Evolutionary conservation across 75 land plant species (phyloP), one percentile per base, ranked within the genome.

Genomic region (Selaginella moellendorffii): DNA sequence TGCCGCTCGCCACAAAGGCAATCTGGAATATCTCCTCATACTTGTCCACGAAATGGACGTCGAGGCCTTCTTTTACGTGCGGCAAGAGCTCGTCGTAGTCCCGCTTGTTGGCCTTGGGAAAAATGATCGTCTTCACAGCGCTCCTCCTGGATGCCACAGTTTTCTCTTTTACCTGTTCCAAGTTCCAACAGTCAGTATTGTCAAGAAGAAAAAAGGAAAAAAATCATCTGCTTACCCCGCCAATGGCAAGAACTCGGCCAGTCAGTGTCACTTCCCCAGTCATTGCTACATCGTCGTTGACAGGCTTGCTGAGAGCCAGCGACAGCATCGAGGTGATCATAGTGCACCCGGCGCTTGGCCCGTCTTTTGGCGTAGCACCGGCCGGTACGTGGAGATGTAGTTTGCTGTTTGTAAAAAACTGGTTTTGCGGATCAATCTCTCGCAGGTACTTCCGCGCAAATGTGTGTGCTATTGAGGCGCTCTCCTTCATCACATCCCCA

Each of bases 401-500:
- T 62, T 81, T 92, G 29, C 90, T 71, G 68, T 81, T 81, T 30
- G 79, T 82, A 67, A 92, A 87, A 67, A 81, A 88, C 2, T 61
- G 69, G 54, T 81, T 92, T 2, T 78, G 73, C 2, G 86, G 84
- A 1, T 92, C 87, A 69, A 81, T 88, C 68, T 88, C 96, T 27
- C 74, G 59, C 52, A 92, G 65, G 31, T 83, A 79, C 52, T 72
- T 72, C 64, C 97, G 71, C 1, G 97, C 74, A 52, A 81, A 77
- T 0, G 97, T 92, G 66, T 92, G 90, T 42, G 97, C 97, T 58
- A 92, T 92, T 54, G 87, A 78, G 20, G 97, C 96, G 77, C 97
- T 92, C 71, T 92, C 97, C 65, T 88, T 92, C 97, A 92, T 92
- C 21, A 92, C 97, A 78, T 92, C 97, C 61, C 97, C 97, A 62